These are phyloP conservation scores for Capsella rubella DNA, from an alignment of 441 rosid genomes.

Conservation along the genomic window DNA sequence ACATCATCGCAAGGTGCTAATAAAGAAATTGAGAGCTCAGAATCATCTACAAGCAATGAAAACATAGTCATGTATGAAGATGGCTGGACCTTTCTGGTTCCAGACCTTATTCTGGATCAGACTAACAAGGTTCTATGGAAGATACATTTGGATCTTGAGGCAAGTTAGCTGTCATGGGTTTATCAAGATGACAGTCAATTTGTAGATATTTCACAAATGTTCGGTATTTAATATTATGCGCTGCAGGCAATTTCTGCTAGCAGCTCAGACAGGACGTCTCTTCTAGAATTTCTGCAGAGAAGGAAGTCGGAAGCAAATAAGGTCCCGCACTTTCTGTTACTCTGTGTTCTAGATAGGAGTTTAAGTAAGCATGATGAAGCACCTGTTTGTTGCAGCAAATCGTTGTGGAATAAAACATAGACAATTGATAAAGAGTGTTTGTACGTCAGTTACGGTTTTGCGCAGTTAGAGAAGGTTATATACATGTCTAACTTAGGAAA, in stretches of 20 bases:
- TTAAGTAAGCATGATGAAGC: conserved; percentile 27
- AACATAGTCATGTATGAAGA: conserved; percentile 78
- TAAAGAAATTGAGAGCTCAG: conserved; percentile 63
- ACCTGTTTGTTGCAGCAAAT: conserved; percentile 13
- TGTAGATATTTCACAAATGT: conserved; percentile 5
- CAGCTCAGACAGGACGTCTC: conserved; percentile 89
- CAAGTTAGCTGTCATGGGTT: conserved; percentile 43
- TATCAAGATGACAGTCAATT: not conserved
- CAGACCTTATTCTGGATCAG: conserved; percentile 87
- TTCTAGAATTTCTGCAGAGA: conserved; percentile 89
- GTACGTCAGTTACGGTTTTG: not conserved
- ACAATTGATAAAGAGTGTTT: conserved; percentile 7
- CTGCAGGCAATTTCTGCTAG: conserved; percentile 93
- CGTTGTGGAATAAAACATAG: not conserved
- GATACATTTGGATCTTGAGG: conserved; percentile 93
- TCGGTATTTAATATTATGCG: conserved; percentile 17
- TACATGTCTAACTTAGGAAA: not conserved
- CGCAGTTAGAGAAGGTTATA: conserved; percentile 22
- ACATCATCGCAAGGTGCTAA: conserved; percentile 52
- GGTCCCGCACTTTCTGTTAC: conserved; percentile 53
- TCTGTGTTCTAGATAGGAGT: conserved; percentile 15
- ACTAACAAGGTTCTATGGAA: conserved; percentile 84
- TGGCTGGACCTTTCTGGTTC: conserved; percentile 89
- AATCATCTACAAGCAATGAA: conserved; percentile 56
- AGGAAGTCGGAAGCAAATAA: conserved; percentile 90